Evolutionary conservation across 768 basidiomycete genomes (phyloP), one percentile per base, ranked within the genome.

Genomic region (Suillus clintonianus): DNA sequence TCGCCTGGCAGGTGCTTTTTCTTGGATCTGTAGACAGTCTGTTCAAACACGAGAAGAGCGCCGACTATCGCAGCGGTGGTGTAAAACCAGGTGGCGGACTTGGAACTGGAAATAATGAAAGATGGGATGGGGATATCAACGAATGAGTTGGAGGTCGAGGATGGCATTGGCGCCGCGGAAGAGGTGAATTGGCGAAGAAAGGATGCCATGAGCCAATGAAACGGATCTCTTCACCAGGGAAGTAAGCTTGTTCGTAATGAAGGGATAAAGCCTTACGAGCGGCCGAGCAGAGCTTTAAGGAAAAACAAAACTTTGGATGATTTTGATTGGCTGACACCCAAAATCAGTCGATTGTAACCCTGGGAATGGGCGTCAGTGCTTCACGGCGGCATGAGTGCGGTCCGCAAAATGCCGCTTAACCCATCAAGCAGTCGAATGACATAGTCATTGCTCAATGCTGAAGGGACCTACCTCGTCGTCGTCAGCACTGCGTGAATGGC

Each of bases 1-100:
- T 84, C 87, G 7, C 97, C 97, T 0, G 97, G 95, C 8, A 98
- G 85, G 69, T 91, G 86, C 22, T 83, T 85, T 72, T 99, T 99
- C 80, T 97, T 96, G 72, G 84, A 85, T 41, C 97, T 83, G 77
- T 97, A 99, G 22, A 95, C 85, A 37, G 85, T 81, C 79, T 97
- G 95, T 72, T 99, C 97, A 60, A 97, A 82, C 53, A 87, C 79
- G 57, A 99, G 87, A 47, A 99, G 85, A 14, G 90, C 81, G 58
- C 86, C 75, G 63, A 97, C 67, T 70, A 97, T 74, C 45, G 86
- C 88, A 41, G 79, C 65, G n/a, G 89, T 86, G 3, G 92, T 92
- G 75, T 83, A 90, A 42, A 89, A 72, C 88, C 91, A 91, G 41
- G 72, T 73, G 14, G 55, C 73, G 8, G 66, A 66, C 57, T 41